Evolutionary conservation across 2,329 filamentous ascomycete genomes (phyloP), one percentile per base, ranked within the genome.

Genomic region (Ophiostoma perfectum): DNA sequence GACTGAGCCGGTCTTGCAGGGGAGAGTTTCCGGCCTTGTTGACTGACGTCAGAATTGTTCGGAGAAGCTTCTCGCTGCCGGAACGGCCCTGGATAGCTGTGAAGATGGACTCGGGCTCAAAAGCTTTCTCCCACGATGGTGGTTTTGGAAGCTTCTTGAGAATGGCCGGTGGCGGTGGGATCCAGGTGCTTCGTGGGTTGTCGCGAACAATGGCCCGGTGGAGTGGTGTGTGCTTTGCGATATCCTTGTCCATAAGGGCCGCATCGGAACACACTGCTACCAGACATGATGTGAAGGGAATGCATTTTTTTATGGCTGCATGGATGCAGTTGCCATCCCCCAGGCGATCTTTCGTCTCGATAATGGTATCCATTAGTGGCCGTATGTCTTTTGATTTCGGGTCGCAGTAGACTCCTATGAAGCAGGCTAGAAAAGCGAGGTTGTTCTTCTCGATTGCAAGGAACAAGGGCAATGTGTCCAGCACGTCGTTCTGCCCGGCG

Each of bases 1-100:
- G 16, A 39, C 36, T 39, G 27, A 62, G 38, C 2, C 58, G 36
- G 36, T 41, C 36, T 62, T 62, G 58, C 5, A 62, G 36, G 4
- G 58, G 58, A 9, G 58, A 62, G 4, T 62, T 62, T 41, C 58
- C 58, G 58, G 58, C 38, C 5, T 16, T 62, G 58, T 62, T 41
- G 16, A 62, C 58, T 4, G 58, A 62, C 36, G 27, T 62, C 12
- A 62, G 36, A 39, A 39, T n/a, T 12, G 36, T 36, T 9, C 36
- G 38, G 14, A 62, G 12, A 3, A 62, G 27, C 14, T 41, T 62
- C n/a, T 62, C 36, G 16, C 41, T 38, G 16, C n/a, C 36, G 3
- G 9, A 5, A 4, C 58, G 58, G 38, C 58, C 36, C 58, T 62
- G 36, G 1, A 39, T 41, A 7, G 58, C 58, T 6, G 58, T 41